Base-by-base conservation (phyloP, 176 grass and related monocot genomes). In the Paspalum notatum region DNA sequence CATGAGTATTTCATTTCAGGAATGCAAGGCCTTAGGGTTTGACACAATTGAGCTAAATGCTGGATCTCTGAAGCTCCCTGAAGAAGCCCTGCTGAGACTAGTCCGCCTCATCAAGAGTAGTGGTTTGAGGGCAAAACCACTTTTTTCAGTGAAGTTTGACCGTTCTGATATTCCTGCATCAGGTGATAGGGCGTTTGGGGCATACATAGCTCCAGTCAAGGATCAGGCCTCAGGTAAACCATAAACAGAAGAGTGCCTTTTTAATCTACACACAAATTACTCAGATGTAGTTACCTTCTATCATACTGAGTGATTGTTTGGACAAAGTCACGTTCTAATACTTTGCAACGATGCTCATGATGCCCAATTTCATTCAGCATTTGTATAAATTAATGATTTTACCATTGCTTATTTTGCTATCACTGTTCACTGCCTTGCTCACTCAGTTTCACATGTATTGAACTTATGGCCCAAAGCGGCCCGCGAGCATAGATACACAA, bases 1-100 rank as follows among this genome's bases (percentile, higher is more conserved):
- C 64, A 32, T 44, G 11, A 20, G 43, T 44, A 37, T 45, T 68
- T 38, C n/a, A 27, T 48, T 76, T 44, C 72, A 99, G 96, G 96
- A 99, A 71, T 93, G 96, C 81, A 95, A 87, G 56, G 82, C 70
- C 24, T 86, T 99, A 62, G 96, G 96, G 63, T 99, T 95, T 77
- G 92, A 95, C 67, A 95, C 90, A 38, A 85, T 99, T 74, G 96
- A 99, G 77, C 85, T 99, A 25, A 99, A 99, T 76, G 74, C 90
- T 69, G 88, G 84, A 54, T 95, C 90, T 66, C 86, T 99, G 9
- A 91, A 99, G 67, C 84, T 95, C 80, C 90, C 90, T 43, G 96
- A 99, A 85, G 96, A 99, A 52, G 61, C 79, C 62, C 83, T 99
- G 32, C 54, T 99, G 86, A 93, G 92, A 84, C 84, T 95, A 68